Evolutionary conservation across 129 eudicot genomes (phyloP).

Genomic region (Scalesia atractyloides): DNA sequence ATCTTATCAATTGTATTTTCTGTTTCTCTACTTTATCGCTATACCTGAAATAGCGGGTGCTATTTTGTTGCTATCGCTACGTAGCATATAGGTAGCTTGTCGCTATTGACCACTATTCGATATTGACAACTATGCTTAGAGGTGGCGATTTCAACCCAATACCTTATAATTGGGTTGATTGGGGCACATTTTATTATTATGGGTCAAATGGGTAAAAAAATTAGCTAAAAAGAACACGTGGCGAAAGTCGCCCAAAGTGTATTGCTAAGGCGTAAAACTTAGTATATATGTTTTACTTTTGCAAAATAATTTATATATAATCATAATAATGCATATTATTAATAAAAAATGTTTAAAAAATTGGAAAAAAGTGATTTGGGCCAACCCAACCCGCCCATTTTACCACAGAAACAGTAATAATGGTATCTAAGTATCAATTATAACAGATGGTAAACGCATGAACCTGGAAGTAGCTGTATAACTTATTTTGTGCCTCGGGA

Average conservation of each 20-base stretch:
- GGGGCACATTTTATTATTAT: neutral
- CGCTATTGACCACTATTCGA: too few relatives aligned
- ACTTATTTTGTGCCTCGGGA: slow-evolving; percentile 74
- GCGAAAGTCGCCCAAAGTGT: neutral
- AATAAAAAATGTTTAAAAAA: neutral
- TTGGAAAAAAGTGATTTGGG: neutral
- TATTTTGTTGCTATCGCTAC: too few relatives aligned
- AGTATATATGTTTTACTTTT: neutral
- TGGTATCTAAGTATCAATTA: neutral
- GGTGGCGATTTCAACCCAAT: neutral
- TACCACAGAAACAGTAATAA: slow-evolving; percentile 1
- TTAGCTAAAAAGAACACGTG: neutral
- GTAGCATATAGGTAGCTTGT: too few relatives aligned
- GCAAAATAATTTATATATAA: neutral
- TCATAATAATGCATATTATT: neutral
- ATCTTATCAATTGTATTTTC: too few relatives aligned
- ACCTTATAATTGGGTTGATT: neutral
- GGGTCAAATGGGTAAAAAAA: neutral
- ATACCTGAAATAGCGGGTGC: too few relatives aligned
- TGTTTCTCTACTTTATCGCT: too few relatives aligned
- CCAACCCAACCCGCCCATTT: neutral
- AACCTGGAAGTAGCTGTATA: slow-evolving; percentile 82
- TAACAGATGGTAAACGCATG: neutral
- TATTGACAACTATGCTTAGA: too few relatives aligned
- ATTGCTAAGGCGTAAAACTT: neutral